Conservation (phyloP, 2,329 filamentous ascomycete genomes). For the Phialocephala sp. region DNA sequence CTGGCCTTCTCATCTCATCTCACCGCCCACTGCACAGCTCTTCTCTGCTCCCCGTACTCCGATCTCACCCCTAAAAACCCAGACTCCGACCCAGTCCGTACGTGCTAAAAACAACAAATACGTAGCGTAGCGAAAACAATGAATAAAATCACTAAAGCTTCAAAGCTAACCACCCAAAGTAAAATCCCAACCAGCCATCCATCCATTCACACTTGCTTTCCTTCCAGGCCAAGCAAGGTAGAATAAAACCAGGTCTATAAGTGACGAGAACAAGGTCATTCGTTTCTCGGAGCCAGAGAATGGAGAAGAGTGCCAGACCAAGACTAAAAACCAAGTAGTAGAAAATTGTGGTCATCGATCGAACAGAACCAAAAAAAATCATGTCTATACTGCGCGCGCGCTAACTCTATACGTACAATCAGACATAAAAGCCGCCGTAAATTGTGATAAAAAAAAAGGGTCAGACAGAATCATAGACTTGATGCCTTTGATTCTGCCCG, state of each 20-base stretch:
- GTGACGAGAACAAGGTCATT: too few relatives aligned
- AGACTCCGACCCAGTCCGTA: too few relatives aligned
- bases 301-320: not conserved
- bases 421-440: not conserved
- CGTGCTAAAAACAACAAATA: too few relatives aligned
- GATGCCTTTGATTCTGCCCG: not conserved
- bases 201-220: too few relatives aligned
- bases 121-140: not conserved
- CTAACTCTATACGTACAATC: slow-evolving; percentile 35
- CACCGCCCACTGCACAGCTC: too few relatives aligned
- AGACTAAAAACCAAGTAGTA: not conserved
- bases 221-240: too few relatives aligned
- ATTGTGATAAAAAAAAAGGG: not conserved
- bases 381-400: slow-evolving; percentile 36
- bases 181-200: not conserved
- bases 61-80: too few relatives aligned
- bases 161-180: not conserved
- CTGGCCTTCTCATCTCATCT: too few relatives aligned
- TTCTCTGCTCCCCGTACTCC: too few relatives aligned
- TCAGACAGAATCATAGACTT: not conserved
- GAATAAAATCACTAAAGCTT: too few relatives aligned
- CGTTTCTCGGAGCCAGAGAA: too few relatives aligned
- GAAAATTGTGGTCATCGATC: not conserved
- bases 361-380: slow-evolving; percentile 16
- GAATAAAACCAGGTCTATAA: too few relatives aligned